phyloP scores from a whole-genome alignment of 75 land plant species.

The Chamaecyparis obtusa region DNA sequence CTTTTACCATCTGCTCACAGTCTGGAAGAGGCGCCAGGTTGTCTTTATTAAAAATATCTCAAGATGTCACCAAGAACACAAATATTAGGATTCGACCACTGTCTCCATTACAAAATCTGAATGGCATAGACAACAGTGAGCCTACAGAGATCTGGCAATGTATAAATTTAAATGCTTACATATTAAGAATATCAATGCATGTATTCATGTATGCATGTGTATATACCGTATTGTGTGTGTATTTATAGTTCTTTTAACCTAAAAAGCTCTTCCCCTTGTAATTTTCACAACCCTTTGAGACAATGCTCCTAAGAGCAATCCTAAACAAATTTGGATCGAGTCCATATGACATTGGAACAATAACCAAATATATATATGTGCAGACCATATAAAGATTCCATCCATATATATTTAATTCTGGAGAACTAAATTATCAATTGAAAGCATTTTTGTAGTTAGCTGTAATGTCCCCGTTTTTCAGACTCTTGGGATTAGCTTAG shows the following conservation, averaged over 20 bases:
- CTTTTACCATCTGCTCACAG: not conserved
- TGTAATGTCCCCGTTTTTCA: no score
- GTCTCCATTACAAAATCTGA: not conserved
- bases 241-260: not conserved
- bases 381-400: not conserved
- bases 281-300: not conserved
- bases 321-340: not conserved
- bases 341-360: not conserved
- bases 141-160: not conserved
- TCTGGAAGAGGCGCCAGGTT: not conserved
- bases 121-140: not conserved
- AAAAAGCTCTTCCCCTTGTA: not conserved
- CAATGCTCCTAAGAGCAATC: not conserved
- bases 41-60: not conserved
- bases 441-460: not conserved
- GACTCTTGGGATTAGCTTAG: no score
- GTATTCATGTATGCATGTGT: not conserved
- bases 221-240: not conserved
- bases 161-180: not conserved
- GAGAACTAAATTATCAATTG: not conserved
- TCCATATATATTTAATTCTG: not conserved
- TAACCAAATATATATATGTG: not conserved
- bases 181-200: not conserved
- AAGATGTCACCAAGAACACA: not conserved
- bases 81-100: not conserved